Evolutionary conservation across 2,329 filamentous ascomycete genomes (phyloP), one percentile per base, ranked within the genome.

Genomic region (Pseudocercospora macadamiae): DNA sequence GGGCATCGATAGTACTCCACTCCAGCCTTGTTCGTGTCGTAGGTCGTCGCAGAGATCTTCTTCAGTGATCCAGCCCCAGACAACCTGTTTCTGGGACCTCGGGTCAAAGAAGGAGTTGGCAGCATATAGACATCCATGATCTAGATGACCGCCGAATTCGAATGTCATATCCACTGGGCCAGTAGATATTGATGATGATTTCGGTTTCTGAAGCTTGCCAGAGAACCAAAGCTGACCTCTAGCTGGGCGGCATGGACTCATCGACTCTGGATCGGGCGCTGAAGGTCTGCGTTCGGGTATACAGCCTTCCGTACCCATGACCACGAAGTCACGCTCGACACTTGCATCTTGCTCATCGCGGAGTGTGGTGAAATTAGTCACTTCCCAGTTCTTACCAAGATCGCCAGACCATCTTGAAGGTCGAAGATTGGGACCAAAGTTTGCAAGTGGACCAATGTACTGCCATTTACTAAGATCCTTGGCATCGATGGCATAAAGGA

Each of bases 371-470:
- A 82, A 75, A 62, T 80, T 82, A 19, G 74, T 76, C 8, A 79
- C 78, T 61, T 83, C 80, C 79, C 80, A 82, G 52, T 83, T 83
- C 8, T 77, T 71, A 0, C 81, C 81, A 9, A 81, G 72, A 44
- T 83, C 79, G 2, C 80, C 79, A 0, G 75, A 77, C 80, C 81
- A 83, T 47, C 72, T 69, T 0, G 78, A 77, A 0, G 75, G 67
- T 4, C 68, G 68, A 25, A 74, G 72, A 21, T 77, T 77, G 7
- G 75, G 62, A 0, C 74, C 74, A 4, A 80, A 62, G 49, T 80
- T 70, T 3, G 77, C 63, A 21, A 83, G 66, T 3, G 74, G 73
- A 1, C 79, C 79, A 4, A 80, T 45, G 37, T 79, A 83, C 16
- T 69, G 62, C 81, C 81, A 83, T 9, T 74, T 68, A 1, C 69